Base-by-base conservation (phyloP, 169 alveolate genomes). In the Plasmodium billcollinsi region DNA sequence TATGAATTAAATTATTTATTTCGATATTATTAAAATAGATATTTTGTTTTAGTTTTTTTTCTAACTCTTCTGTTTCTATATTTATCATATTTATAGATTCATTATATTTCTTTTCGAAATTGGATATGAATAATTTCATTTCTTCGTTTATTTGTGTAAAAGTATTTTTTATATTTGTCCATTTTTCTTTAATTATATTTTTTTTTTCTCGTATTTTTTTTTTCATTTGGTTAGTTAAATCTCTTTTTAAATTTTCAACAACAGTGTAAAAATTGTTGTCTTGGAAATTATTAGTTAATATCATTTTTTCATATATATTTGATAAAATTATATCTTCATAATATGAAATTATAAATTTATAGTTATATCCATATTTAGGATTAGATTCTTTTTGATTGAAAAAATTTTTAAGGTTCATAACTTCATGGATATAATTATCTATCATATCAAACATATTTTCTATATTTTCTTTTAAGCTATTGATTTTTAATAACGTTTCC, bases 41-140 rank as follows among this genome's bases (percentile, higher is more conserved):
- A 47, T 45, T 78, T 52, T 66, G 73, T 43, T 11, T 78, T 61
- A 78, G 33, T 66, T 78, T 50, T 3, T 4, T 24, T 49, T 78
- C 69, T 58, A 78, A 56, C 7, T 33, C 50, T 14, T 66, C 50
- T 50, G 76, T 59, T 4, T 18, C 52, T 6, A 14, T 59, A 66
- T 58, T 47, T 58, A 78, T 4, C 15, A 14, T 52, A 29, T 66
- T 65, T 12, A 50, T 56, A 5, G 18, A 54, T n/a, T 0, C 62
- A 26, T 78, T 71, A 58, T 78, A 49, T 66, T 66, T 66, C 26
- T 45, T 66, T 70, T 78, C 89, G 66, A 78, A 78, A 50, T 65
- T 29, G 15, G 9, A 65, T 20, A 52, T 78, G 54, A 78, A 78
- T 2, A 18, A 20, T 65, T 66, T 66, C 2, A 78, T 78, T 24